Base-by-base conservation (phyloP, 2,329 filamentous ascomycete species). In the Aschersonia sp. region DNA sequence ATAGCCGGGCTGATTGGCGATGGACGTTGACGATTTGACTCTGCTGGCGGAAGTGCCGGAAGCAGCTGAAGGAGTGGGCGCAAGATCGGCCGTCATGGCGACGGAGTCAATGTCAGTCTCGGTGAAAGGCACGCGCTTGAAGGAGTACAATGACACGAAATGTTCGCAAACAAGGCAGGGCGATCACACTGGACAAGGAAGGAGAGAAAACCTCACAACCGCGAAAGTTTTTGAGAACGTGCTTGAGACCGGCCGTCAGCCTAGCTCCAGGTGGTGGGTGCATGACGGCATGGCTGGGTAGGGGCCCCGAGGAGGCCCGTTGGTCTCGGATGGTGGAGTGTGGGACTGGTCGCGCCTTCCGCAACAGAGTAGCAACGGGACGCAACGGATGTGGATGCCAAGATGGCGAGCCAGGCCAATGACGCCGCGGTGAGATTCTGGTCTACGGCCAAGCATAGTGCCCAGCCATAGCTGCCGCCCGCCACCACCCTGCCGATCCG, bases 1-100 rank as follows among this genome's bases (percentile, higher is more conserved):
- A 63, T 84, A 89, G 53, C 71, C 73, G 54, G 69, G 59, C 42
- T 70, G 68, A 50, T 55, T 55, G 43, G 54, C 48, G 7, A 58
- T 57, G 6, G 58, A 60, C 14, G 57, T 53, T 6, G 61, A 56
- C 2, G 61, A 61, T 44, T 55, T 56, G 48, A 62, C 56, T 47
- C 56, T 57, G 33, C 59, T 53, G 30, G 33, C 44, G 11, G 49
- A 46, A 29, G 11, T 39, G 35, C 55, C 55, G 48, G 55, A 54
- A 46, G 54, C 55, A 47, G 52, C 43, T 33, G 51, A 52, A 40
- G 49, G 43, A 9, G 49, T 44, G 44, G 57, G 52, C 8, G 54
- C 52, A 42, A 48, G 37, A n/a, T 56, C 51, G 50, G 59, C 50
- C 46, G 57, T 54, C 58, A 62, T 62, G 50, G 35, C 35, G 29